These are phyloP conservation scores for Tinospora cordifolia DNA, from an alignment of 164 flowering plant genomes.

Conservation along the genomic window DNA sequence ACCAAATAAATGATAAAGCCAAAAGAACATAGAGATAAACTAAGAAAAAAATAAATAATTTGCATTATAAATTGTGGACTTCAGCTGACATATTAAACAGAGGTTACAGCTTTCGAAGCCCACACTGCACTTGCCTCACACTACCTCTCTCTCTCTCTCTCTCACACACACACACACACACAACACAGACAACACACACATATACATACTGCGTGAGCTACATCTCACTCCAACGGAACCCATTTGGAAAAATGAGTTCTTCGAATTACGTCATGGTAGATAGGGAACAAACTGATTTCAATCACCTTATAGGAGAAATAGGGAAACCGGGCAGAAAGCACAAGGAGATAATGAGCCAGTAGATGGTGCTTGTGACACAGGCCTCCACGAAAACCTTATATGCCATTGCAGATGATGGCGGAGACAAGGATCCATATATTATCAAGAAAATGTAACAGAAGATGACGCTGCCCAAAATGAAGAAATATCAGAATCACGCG, in stretches of 20 bases:
- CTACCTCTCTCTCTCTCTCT: too few species aligned
- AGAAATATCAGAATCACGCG: conserved; percentile 81
- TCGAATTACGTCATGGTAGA: conserved; percentile 56
- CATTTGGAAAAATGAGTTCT: background rate
- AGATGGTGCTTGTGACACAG: conserved; percentile 46
- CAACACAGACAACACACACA: too few species aligned
- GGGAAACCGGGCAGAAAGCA: conserved; percentile 48
- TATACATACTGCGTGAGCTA: too few species aligned
- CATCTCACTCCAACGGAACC: background rate
- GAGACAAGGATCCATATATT: conserved; percentile 49
- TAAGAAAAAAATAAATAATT: too few species aligned
- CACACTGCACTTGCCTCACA: too few species aligned
- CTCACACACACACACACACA: too few species aligned
- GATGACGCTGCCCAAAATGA: conserved; percentile 79
- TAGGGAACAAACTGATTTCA: conserved; percentile 49
- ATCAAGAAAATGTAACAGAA: conserved; percentile 62
- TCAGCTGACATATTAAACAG: too few species aligned
- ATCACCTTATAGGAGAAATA: conserved; percentile 46
- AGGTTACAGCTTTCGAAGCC: too few species aligned
- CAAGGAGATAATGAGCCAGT: conserved; percentile 52
- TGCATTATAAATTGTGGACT: too few species aligned
- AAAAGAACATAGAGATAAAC: too few species aligned
- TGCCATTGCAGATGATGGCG: conserved; percentile 57
- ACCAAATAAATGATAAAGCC: too few species aligned
- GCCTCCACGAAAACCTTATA: conserved; percentile 60